Percentiles rank a stretch among this genome's conserved stretches.
These are phyloP conservation scores for Alternaria triticina DNA, from an alignment of 2,329 filamentous ascomycete species.

Conservation along the genomic window DNA sequence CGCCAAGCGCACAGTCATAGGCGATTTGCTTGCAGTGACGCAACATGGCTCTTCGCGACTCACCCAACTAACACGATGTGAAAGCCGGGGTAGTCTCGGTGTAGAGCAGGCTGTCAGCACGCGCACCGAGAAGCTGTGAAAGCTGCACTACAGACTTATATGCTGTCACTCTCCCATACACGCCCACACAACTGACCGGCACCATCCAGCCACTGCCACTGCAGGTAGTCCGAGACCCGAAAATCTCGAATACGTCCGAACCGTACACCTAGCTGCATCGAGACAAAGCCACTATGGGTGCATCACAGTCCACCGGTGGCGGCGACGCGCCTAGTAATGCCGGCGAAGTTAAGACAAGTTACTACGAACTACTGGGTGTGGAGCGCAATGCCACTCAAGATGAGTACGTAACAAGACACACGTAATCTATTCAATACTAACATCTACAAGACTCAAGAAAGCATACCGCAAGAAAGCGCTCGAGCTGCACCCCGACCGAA, in stretches of 20 bases:
- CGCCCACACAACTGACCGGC: background rate
- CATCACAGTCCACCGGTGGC: conserved; percentile 52
- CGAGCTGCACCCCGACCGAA: conserved; percentile 93
- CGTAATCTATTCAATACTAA: background rate
- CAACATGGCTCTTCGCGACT: conserved; percentile 9
- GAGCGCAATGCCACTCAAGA: conserved; percentile 77
- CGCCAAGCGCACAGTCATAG: conserved; percentile 19
- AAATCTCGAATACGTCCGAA: conserved; percentile 10
- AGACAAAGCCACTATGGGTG: conserved; percentile 49
- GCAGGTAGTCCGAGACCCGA: conserved; percentile 14
- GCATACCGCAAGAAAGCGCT: conserved; percentile 90
- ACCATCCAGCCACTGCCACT: background rate
- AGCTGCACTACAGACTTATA: background rate
- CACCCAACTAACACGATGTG: background rate
- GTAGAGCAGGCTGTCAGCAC: background rate
- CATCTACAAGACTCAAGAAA: conserved; percentile 75
- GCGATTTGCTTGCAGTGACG: conserved; percentile 6
- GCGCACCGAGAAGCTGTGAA: background rate
- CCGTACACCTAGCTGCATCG: conserved; percentile 12
- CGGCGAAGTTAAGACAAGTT: conserved; percentile 69
- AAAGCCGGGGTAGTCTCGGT: background rate
- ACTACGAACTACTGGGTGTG: conserved; percentile 84
- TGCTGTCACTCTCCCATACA: background rate
- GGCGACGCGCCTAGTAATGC: conserved; percentile 24
- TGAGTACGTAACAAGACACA: conserved; percentile 63